A percentile compares a stretch with the other conserved stretches of the same genome.
phyloP scores from a whole-genome alignment of 768 basidiomycete genomes.

The Leccinum incarnatum region DNA sequence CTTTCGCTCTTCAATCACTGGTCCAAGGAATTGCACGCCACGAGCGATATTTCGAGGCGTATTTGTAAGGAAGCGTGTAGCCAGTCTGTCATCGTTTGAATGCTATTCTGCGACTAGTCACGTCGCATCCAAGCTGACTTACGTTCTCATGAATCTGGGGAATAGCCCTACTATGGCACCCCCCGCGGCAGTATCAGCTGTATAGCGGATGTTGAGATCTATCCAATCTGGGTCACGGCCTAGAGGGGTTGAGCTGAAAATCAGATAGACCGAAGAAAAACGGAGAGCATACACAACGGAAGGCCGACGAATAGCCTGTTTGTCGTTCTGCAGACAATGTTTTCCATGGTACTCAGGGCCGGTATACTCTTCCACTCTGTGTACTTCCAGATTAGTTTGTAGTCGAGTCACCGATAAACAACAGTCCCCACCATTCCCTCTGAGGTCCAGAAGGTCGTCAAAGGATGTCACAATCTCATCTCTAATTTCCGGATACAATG shows the following conservation, averaged over 20 bases:
- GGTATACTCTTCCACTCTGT: not conserved
- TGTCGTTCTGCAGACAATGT: not conserved
- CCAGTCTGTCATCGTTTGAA: not conserved
- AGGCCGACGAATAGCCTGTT: not conserved
- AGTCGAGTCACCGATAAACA: not conserved
- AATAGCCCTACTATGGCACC: conserved; percentile 6
- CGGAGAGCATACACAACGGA: conserved; percentile 36
- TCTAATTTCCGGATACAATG: conserved; percentile 39
- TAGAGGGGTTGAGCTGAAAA: not conserved
- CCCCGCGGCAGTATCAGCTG: conserved; percentile 26
- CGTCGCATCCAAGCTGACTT: not conserved
- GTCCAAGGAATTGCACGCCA: not conserved
- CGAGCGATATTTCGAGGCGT: not conserved
- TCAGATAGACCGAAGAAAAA: not conserved
- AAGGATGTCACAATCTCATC: conserved; percentile 45
- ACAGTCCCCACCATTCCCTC: conserved; percentile 8
- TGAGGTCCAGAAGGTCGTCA: conserved; percentile 33
- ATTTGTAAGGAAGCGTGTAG: not conserved
- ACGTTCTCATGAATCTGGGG: conserved; percentile 20
- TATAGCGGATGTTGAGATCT: conserved; percentile 29
- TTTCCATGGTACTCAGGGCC: not conserved
- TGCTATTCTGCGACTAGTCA: not conserved
- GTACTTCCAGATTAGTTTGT: not conserved
- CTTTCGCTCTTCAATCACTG: conserved; percentile 2
- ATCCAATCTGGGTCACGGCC: conserved; percentile 4